A percentile compares a stretch with the other conserved stretches of the same genome.
These are phyloP conservation scores for Dactylella cylindrospora DNA, from an alignment of 2,329 filamentous ascomycete genomes.

Conservation along the genomic window DNA sequence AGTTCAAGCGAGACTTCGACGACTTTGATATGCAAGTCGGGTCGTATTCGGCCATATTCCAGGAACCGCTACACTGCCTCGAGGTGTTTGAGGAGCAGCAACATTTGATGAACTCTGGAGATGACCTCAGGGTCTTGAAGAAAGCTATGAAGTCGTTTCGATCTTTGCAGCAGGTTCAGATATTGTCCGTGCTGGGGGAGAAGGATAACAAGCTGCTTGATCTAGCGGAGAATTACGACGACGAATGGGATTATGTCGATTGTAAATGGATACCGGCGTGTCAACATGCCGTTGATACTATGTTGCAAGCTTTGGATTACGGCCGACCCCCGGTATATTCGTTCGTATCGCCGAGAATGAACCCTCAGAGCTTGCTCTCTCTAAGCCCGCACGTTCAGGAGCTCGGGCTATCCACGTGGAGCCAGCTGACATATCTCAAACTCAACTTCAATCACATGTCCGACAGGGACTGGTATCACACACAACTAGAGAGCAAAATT, in stretches of 20 bases:
- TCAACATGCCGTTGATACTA: slow-evolving; percentile 62
- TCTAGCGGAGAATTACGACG: slow-evolving; percentile 48
- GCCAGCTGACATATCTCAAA: slow-evolving; percentile 64
- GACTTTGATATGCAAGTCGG: slow-evolving; percentile 52
- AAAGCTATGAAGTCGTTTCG: slow-evolving; percentile 62
- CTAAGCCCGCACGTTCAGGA: slow-evolving; percentile 50
- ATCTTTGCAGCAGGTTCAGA: slow-evolving; percentile 65
- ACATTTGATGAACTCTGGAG: slow-evolving; percentile 57
- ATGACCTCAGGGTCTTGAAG: slow-evolving; percentile 59
- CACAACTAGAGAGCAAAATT: slow-evolving; percentile 59
- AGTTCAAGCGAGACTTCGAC: slow-evolving; percentile 47
- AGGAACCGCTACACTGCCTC: slow-evolving; percentile 48
- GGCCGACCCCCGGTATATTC: slow-evolving; percentile 61
- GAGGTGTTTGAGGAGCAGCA: slow-evolving; percentile 55
- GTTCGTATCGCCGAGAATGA: slow-evolving; percentile 66
- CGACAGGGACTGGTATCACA: slow-evolving; percentile 52
- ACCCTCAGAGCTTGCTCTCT: slow-evolving; percentile 53
- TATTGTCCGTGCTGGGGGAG: slow-evolving; percentile 64
- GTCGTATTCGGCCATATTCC: slow-evolving; percentile 54
- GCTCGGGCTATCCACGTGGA: slow-evolving; percentile 60
- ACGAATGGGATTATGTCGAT: slow-evolving; percentile 55
- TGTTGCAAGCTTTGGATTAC: slow-evolving; percentile 61
- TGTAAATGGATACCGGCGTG: slow-evolving; percentile 66
- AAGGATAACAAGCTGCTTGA: slow-evolving; percentile 57
- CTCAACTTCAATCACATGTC: slow-evolving; percentile 64